Evolutionary conservation across 352 stramenopile species (phyloP).

Genomic region (Globisporangium viniferum): DNA sequence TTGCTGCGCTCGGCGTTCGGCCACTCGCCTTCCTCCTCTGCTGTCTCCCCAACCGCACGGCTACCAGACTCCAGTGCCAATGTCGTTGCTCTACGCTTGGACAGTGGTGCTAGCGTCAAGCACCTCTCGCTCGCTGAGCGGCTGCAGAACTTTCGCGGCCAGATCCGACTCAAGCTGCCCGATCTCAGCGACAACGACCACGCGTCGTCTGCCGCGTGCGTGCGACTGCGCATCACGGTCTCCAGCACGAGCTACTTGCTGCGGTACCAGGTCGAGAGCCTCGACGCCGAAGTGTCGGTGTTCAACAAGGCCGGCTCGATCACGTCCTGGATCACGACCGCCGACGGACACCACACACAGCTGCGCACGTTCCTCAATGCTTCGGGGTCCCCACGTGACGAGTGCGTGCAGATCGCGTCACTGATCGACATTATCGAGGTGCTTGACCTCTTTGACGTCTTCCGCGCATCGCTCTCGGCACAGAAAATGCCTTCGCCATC

Average conservation of each 20-base stretch:
- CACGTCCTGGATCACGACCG: conserved; percentile 48
- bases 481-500: conserved; percentile 10
- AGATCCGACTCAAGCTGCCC: conserved; percentile 38
- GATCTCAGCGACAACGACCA: background rate
- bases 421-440: conserved; percentile 43
- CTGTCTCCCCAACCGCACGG: background rate
- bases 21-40: background rate
- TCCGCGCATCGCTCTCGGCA: conserved; percentile 21
- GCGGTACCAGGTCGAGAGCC: conserved; percentile 36
- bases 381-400: conserved; percentile 1
- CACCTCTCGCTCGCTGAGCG: conserved; percentile 32
- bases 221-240: conserved; percentile 34
- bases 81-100: background rate
- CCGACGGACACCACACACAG: conserved; percentile 33
- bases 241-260: conserved; percentile 35
- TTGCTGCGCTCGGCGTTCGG: conserved; percentile 39
- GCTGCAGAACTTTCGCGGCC: conserved; percentile 44
- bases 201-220: background rate
- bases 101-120: conserved; percentile 6
- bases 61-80: background rate
- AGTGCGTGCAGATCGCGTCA: conserved; percentile 29
- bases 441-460: conserved; percentile 47
- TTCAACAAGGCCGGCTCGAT: conserved; percentile 33
- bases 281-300: conserved; percentile 41
- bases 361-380: conserved; percentile 31